These are phyloP conservation scores for Thelonectria rubi DNA, from an alignment of 2,329 filamentous ascomycete genomes.

Conservation along the genomic window DNA sequence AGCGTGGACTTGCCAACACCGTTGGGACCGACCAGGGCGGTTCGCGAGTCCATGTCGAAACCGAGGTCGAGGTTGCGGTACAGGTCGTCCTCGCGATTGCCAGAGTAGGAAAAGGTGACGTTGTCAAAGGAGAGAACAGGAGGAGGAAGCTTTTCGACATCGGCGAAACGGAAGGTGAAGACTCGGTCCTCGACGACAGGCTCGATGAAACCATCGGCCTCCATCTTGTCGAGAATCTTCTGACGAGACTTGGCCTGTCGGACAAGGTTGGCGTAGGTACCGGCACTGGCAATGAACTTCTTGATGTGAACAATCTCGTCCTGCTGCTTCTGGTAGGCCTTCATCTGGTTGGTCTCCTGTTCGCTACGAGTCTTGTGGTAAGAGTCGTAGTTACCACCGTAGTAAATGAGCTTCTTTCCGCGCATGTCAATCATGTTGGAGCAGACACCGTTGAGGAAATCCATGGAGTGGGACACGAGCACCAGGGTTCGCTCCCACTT, in stretches of 20 bases:
- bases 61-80: conserved; percentile 97
- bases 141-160: conserved; percentile 98
- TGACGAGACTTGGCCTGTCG: conserved; percentile 98
- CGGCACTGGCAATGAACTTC: conserved; percentile 99
- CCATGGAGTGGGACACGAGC: conserved; percentile 96
- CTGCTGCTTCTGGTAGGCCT: conserved; percentile 98
- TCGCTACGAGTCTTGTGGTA: conserved; percentile 94
- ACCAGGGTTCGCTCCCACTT: conserved; percentile 99
- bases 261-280: conserved; percentile 99
- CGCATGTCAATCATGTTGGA: conserved; percentile 99
- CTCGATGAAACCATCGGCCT: conserved; percentile 98
- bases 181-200: conserved; percentile 84
- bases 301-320: conserved; percentile 99
- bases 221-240: conserved; percentile 99
- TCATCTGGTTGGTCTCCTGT: conserved; percentile 98
- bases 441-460: conserved; percentile 99
- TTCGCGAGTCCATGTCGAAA: conserved; percentile 99
- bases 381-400: conserved; percentile 99
- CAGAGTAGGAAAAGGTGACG: conserved; percentile 98
- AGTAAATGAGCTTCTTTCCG: conserved; percentile 87
- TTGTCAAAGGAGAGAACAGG: conserved; percentile 96
- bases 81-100: conserved; percentile 85
- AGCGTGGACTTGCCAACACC: conserved; percentile 99
- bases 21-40: conserved; percentile 95
- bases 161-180: conserved; percentile 98